Conservation (phyloP, 352 stramenopile species). For the Phytopythium chamaehyphon region DNA sequence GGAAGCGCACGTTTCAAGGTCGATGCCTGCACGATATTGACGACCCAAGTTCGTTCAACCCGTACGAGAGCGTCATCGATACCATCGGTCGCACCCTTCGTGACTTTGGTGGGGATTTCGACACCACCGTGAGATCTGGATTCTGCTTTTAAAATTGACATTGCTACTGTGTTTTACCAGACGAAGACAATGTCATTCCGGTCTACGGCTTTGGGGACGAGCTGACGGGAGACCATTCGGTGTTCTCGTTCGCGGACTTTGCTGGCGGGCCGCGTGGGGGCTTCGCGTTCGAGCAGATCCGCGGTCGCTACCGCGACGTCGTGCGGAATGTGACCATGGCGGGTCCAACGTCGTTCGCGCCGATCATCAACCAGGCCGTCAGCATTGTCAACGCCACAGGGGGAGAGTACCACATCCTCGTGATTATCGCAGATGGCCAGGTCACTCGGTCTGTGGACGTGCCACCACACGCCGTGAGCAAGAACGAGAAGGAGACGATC, state of each 20-base stretch:
- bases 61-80: slow-evolving; percentile 85
- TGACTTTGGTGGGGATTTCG: slow-evolving; percentile 75
- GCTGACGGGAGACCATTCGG: slow-evolving; percentile 67
- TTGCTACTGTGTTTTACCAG: slow-evolving; percentile 18
- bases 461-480: slow-evolving; percentile 62
- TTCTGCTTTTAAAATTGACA: no score
- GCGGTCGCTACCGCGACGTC: slow-evolving; percentile 62
- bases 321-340: slow-evolving; percentile 74
- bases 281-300: slow-evolving; percentile 66
- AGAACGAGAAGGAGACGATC: slow-evolving; percentile 87
- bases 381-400: slow-evolving; percentile 76
- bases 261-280: slow-evolving; percentile 20
- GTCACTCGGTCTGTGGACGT: slow-evolving; percentile 83
- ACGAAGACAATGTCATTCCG: slow-evolving; percentile 84
- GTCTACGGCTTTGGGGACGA: slow-evolving; percentile 84
- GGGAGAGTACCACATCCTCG: slow-evolving; percentile 77
- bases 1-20: slow-evolving; percentile 74
- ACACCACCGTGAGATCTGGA: no score
- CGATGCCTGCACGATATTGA: slow-evolving; percentile 67
- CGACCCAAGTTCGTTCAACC: slow-evolving; percentile 41
- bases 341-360: slow-evolving; percentile 80
- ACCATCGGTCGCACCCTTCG: slow-evolving; percentile 66
- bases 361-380: slow-evolving; percentile 82
- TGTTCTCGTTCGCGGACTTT: slow-evolving; percentile 66
- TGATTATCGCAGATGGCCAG: slow-evolving; percentile 87